These are phyloP conservation scores for Hevea brasiliensis DNA, from an alignment of 345 rosid species.

Conservation along the genomic window DNA sequence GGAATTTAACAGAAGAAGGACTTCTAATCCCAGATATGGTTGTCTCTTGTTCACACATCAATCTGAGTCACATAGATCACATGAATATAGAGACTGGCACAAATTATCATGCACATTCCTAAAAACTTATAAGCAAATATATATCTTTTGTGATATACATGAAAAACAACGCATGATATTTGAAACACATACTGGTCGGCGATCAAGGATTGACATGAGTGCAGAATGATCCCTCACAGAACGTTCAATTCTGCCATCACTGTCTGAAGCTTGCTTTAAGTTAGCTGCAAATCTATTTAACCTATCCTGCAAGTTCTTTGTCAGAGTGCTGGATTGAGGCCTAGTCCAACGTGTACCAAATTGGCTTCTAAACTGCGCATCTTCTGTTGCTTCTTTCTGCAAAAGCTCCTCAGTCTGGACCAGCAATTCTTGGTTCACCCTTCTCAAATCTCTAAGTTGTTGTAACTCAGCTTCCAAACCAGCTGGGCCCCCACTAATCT, in stretches of 20 bases:
- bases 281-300: constrained; percentile 88
- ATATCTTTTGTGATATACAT: neutral
- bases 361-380: constrained; percentile 88
- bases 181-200: constrained; percentile 62
- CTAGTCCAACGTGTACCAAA: constrained; percentile 99
- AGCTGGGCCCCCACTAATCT: constrained; percentile 90
- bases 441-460: constrained; percentile 87
- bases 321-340: constrained; percentile 94
- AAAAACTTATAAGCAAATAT: neutral
- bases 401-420: constrained; percentile 92
- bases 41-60: neutral
- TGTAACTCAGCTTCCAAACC: constrained; percentile 89
- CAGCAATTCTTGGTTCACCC: constrained; percentile 89
- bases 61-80: neutral
- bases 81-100: neutral
- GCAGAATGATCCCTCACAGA: constrained; percentile 80
- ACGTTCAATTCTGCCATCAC: constrained; percentile 90
- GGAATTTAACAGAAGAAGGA: neutral
- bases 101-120: neutral
- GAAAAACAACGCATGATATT: neutral
- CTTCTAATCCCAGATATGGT: neutral
- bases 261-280: constrained; percentile 95
- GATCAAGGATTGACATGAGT: constrained; percentile 90
- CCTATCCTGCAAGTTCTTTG: constrained; percentile 94
- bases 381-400: constrained; percentile 96